Conservation (phyloP, 2,329 filamentous ascomycete species). For the Botrytis sinoallii region DNA sequence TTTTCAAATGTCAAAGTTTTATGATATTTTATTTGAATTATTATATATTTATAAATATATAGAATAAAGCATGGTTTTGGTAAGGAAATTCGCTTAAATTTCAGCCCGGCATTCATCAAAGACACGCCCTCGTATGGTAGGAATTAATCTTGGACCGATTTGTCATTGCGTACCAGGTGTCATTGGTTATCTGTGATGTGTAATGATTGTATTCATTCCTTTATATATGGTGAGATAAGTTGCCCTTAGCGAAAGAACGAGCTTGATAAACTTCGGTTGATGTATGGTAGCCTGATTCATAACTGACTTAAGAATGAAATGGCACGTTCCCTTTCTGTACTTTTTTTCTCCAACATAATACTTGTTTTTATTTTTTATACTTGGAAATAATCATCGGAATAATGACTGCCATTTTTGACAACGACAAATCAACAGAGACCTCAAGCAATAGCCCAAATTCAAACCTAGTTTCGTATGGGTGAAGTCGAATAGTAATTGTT, state of each 20-base stretch:
- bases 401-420: neutral
- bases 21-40: no score
- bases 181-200: neutral
- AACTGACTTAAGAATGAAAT: neutral
- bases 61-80: no score
- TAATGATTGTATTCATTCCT: neutral
- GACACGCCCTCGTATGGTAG: neutral
- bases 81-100: no score
- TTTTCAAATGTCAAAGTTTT: no score
- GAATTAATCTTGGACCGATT: neutral
- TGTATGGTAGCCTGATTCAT: neutral
- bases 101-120: no score
- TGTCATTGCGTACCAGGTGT: neutral
- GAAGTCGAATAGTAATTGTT: neutral
- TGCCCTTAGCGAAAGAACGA: neutral
- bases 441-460: neutral
- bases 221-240: neutral
- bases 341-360: neutral
- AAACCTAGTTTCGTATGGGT: neutral
- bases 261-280: neutral
- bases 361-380: neutral
- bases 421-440: neutral
- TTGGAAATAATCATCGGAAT: neutral
- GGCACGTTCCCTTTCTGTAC: neutral
- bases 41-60: no score